Base-by-base conservation (phyloP, 2,329 filamentous ascomycete genomes). In the Penicillium sp. region DNA sequence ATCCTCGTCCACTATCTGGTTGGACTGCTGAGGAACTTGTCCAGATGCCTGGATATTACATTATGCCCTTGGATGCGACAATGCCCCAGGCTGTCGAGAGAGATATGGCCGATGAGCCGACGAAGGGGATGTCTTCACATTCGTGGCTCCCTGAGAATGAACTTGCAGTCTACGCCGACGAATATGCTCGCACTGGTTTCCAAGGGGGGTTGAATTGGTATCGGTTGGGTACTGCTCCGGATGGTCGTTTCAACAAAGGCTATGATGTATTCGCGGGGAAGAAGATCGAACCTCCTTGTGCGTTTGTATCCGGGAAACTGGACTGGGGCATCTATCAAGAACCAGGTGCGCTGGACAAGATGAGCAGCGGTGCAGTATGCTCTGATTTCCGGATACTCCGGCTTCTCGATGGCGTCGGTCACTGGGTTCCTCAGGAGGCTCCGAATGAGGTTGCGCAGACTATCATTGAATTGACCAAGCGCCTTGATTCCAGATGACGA, bases 251-350 rank as follows among this genome's bases (percentile, higher is more conserved):
- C 49, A 68, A 66, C 6, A 72, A 71, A 32, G 83, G 87, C 47
- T 65, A 82, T 45, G 73, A 81, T 18, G 61, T 84, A 0, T 86
- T 81, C 61, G 78, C 81, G 0, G 82, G 82, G 0, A 76, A 73
- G 62, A 81, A 76, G 61, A 80, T 87, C 18, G 78, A 81, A 43
- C 78, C 84, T 7, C 83, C 83, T 0, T 78, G 75, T 48, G 69
- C 75, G 0, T 87, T 84, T 57, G 75, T 88, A n/a, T 78, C 77
- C 24, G 84, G 84, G 0, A 73, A 72, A 40, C 67, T 76, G 49
- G 85, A 88, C 55, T 87, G 84, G 84, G 84, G 82, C 0, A 86
- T 81, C 28, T 84, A 80, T 61, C 84, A 88, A 63, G 78, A 84
- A 56, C 83, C 83, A 0, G 82, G 82, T 0, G 82, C 78, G 0